Evolutionary conservation across 768 basidiomycete species (phyloP).

Genomic region (Lactarius trivialis): DNA sequence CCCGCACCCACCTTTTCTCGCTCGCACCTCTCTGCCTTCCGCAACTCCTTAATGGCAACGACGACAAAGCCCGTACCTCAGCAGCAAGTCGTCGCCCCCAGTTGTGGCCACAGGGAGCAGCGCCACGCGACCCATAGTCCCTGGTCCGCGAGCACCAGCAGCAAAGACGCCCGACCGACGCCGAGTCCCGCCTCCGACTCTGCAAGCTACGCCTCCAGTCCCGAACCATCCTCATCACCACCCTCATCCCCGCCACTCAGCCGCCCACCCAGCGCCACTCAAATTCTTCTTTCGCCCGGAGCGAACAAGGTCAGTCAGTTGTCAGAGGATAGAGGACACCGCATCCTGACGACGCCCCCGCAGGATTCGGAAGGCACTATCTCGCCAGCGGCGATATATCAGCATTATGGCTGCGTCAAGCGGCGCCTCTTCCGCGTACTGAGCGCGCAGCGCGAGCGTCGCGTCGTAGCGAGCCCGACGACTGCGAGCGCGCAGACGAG

Average conservation of each 20-base stretch:
- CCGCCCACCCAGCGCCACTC: background rate
- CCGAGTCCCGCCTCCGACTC: background rate
- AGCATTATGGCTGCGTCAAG: conserved; percentile 1
- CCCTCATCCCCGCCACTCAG: background rate
- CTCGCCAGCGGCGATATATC: background rate
- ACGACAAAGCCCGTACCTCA: background rate
- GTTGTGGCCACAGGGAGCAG: background rate
- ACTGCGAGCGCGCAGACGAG: background rate
- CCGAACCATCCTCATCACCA: background rate
- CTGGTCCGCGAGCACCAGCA: background rate
- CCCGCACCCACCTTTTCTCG: background rate
- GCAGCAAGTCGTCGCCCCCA: background rate
- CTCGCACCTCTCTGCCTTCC: background rate
- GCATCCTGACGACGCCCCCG: background rate
- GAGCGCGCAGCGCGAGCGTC: background rate
- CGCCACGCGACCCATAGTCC: background rate
- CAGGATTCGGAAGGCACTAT: background rate
- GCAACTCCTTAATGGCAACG: background rate
- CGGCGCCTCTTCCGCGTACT: background rate
- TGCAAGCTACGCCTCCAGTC: background rate
- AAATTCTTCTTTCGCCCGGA: too few species aligned
- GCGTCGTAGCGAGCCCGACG: background rate
- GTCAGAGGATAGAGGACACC: too few species aligned
- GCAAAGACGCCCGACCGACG: background rate
- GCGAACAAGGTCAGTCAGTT: conserved; percentile 5